These are phyloP conservation scores for Ogataea corticis DNA, from an alignment of 805 yeast genomes.

Conservation along the genomic window DNA sequence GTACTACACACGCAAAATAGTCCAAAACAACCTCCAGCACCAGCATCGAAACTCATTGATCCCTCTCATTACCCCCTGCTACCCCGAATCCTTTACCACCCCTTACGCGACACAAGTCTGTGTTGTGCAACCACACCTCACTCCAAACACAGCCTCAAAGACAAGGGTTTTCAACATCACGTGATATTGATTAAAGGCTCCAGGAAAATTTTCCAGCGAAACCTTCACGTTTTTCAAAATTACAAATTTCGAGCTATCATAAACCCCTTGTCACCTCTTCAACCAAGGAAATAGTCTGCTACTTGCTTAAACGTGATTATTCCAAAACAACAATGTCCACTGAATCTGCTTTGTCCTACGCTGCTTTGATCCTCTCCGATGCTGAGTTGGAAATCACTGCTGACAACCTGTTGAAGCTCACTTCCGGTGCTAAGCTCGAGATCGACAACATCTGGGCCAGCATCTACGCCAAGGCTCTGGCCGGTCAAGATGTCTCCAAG, in stretches of 20 bases:
- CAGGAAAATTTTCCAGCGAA: slow-evolving; percentile 10
- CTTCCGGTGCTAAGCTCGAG: slow-evolving; percentile 75
- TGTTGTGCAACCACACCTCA: neutral
- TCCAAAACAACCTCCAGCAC: no score
- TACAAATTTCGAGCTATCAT: neutral
- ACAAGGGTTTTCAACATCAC: neutral
- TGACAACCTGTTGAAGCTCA: slow-evolving; percentile 72
- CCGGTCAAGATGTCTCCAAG: slow-evolving; percentile 72
- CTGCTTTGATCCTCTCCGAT: slow-evolving; percentile 97
- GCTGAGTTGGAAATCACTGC: slow-evolving; percentile 91
- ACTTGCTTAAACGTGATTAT: slow-evolving; percentile 45
- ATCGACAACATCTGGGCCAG: slow-evolving; percentile 81
- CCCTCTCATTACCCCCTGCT: no score
- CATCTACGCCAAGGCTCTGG: slow-evolving; percentile 79
- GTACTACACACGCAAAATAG: no score
- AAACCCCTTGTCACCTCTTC: neutral
- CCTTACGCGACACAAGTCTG: neutral
- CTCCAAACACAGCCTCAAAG: neutral
- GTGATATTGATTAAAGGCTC: neutral
- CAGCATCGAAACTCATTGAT: no score
- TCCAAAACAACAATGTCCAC: slow-evolving; percentile 62
- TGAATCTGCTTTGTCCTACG: slow-evolving; percentile 94
- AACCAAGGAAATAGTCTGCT: slow-evolving; percentile 43
- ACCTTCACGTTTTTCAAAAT: neutral
- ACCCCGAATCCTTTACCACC: no score